phyloP scores from a whole-genome alignment of 2,329 filamentous ascomycete species.

The Reticulascus tulasneorum region DNA sequence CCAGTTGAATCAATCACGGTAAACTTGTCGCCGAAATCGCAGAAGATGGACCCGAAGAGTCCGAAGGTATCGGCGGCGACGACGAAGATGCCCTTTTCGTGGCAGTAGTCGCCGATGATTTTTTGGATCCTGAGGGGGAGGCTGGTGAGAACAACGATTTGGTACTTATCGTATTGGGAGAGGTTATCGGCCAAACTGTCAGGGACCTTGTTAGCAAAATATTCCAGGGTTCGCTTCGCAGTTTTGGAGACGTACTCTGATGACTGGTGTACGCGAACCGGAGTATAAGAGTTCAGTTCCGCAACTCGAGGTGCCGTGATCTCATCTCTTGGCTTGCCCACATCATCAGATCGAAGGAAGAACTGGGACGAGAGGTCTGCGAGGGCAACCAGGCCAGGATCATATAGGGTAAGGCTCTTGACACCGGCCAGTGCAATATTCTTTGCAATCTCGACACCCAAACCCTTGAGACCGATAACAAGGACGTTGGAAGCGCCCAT shows the following conservation, averaged over 20 bases:
- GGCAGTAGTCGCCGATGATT: constrained; percentile 85
- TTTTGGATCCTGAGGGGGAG: constrained; percentile 77
- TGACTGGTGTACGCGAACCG: constrained; percentile 71
- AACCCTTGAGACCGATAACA: constrained; percentile 83
- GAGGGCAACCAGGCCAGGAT: constrained; percentile 78
- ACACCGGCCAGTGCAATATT: constrained; percentile 97
- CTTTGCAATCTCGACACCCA: constrained; percentile 98
- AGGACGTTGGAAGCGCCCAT: constrained; percentile 97
- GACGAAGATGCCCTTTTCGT: constrained; percentile 87
- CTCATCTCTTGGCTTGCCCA: constrained; percentile 85
- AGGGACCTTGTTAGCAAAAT: constrained; percentile 16
- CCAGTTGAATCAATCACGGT: constrained; percentile 85
- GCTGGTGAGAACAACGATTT: constrained; percentile 87
- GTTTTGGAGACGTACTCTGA: constrained; percentile 36
- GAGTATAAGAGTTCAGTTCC: constrained; percentile 95
- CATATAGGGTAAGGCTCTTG: constrained; percentile 92
- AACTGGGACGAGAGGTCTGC: constrained; percentile 95
- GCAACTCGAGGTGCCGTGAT: constrained; percentile 86
- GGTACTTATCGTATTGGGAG: constrained; percentile 81
- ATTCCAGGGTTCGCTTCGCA: too few relatives aligned
- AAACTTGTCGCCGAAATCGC: constrained; percentile 94
- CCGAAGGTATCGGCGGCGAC: constrained; percentile 87
- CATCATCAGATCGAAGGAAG: constrained; percentile 83
- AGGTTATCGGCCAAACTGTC: constrained; percentile 70
- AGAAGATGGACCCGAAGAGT: constrained; percentile 93